These are phyloP conservation scores for Chaetomium strumarium DNA, from an alignment of 2,329 filamentous ascomycete species.

Conservation along the genomic window DNA sequence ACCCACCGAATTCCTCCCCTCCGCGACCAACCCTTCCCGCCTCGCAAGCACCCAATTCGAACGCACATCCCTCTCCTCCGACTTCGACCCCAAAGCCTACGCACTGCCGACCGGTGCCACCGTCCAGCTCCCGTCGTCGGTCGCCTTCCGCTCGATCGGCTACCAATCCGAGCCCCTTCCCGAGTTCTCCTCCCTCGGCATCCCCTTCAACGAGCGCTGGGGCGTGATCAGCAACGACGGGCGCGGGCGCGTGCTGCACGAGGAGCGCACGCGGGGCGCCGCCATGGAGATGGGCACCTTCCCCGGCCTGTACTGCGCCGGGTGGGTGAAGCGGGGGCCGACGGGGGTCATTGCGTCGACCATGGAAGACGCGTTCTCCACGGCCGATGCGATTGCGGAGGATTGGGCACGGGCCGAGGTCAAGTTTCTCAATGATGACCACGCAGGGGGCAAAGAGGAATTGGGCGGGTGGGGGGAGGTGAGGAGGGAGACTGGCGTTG, in stretches of 20 bases:
- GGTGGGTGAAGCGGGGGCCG: conserved; percentile 93
- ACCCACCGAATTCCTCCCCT: conserved; percentile 61
- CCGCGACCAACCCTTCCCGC: conserved; percentile 36
- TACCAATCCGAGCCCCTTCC: conserved; percentile 77
- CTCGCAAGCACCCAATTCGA: conserved; percentile 66
- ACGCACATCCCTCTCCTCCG: conserved; percentile 49
- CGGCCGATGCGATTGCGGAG: conserved; percentile 73
- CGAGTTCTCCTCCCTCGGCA: conserved; percentile 65
- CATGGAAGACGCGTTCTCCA: conserved; percentile 89
- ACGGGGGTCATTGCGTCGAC: conserved; percentile 95
- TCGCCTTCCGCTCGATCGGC: conserved; percentile 91
- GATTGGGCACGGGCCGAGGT: conserved; percentile 62
- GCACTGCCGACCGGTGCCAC: conserved; percentile 40
- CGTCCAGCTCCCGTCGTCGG: conserved; percentile 52
- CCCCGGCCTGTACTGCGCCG: conserved; percentile 82
- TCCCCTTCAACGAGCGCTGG: conserved; percentile 68
- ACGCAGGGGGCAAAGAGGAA: not conserved
- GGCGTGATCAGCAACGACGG: conserved; percentile 82
- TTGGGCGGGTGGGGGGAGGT: conserved; percentile 71
- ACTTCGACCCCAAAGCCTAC: conserved; percentile 46
- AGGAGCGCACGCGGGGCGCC: conserved; percentile 28
- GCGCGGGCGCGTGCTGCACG: conserved; percentile 56
- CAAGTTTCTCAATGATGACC: conserved; percentile 35
- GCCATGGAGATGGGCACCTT: conserved; percentile 39
- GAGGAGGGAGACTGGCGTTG: conserved; percentile 43